Percentiles rank a stretch among this genome's conserved stretches.
phyloP scores from a whole-genome alignment of 805 yeast genomes.

The Yamadazyma olivae region DNA sequence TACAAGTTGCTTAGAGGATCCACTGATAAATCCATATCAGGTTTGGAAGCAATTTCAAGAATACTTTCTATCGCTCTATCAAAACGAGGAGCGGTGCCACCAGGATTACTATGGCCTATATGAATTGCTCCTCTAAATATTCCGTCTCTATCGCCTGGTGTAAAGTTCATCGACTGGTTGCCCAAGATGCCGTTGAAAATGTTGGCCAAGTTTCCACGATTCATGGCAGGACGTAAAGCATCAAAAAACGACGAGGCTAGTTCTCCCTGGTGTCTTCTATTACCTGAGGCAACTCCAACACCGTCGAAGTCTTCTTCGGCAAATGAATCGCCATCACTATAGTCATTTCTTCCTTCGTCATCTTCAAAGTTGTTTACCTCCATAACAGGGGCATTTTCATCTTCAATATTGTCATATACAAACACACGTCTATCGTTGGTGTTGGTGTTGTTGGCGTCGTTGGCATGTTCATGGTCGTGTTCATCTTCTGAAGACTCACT shows the following conservation, averaged over 20 bases:
- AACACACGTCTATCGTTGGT: neutral
- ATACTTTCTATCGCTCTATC: slow-evolving; percentile 24
- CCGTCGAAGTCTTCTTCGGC: slow-evolving; percentile 21
- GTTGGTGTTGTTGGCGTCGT: neutral
- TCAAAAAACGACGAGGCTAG: slow-evolving; percentile 24
- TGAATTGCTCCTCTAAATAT: slow-evolving; percentile 23
- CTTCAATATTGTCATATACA: slow-evolving; percentile 8
- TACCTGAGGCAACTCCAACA: slow-evolving; percentile 10
- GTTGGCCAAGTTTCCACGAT: slow-evolving; percentile 15
- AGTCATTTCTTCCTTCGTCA: slow-evolving; percentile 18
- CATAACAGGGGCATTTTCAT: slow-evolving; percentile 1
- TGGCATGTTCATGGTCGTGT: neutral
- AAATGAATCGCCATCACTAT: slow-evolving; percentile 18
- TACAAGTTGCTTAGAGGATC: slow-evolving; percentile 22
- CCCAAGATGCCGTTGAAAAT: slow-evolving; percentile 15
- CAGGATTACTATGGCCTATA: slow-evolving; percentile 11
- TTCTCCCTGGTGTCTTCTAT: slow-evolving; percentile 19
- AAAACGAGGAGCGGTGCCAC: slow-evolving; percentile 12
- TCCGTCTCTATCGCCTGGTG: slow-evolving; percentile 14
- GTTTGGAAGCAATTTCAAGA: slow-evolving; percentile 13
- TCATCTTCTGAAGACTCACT: slow-evolving; percentile 17
- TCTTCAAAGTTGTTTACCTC: slow-evolving; percentile 7
- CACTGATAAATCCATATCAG: slow-evolving; percentile 7
- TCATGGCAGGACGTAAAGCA: slow-evolving; percentile 21
- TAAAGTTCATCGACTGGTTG: slow-evolving; percentile 6